These are phyloP conservation scores for Wickerhamiella brachini DNA, from an alignment of 805 yeast genomes.

Conservation along the genomic window DNA sequence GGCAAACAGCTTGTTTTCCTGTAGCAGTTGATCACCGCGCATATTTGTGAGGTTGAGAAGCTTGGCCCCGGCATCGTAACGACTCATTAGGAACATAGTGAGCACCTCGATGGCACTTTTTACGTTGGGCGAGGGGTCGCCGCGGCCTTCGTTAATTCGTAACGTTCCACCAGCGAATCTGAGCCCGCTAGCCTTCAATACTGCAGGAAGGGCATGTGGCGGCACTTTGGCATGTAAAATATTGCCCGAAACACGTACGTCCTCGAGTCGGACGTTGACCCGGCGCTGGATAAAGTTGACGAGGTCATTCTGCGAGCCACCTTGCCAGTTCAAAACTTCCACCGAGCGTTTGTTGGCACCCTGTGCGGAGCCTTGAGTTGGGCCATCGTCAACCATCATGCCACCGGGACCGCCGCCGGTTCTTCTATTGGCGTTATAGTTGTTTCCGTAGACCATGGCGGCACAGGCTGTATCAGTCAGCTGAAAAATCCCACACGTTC, in stretches of 20 bases:
- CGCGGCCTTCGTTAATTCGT: conserved; percentile 31
- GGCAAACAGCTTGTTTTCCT: conserved; percentile 49
- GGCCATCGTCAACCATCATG: conserved; percentile 22
- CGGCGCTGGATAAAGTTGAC: conserved; percentile 58
- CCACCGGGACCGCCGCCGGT: conserved; percentile 18
- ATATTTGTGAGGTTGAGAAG: conserved; percentile 59
- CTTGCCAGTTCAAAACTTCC: conserved; percentile 70
- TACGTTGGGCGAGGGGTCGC: conserved; percentile 7
- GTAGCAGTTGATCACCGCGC: conserved; percentile 47
- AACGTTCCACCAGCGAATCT: conserved; percentile 65
- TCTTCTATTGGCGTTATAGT: not conserved
- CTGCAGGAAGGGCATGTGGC: conserved; percentile 41
- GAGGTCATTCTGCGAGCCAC: conserved; percentile 57
- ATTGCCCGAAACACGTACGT: conserved; percentile 42
- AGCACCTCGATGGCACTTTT: conserved; percentile 46
- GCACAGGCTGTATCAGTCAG: not conserved
- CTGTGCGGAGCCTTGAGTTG: not conserved
- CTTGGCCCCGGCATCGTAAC: conserved; percentile 53
- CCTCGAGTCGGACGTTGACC: conserved; percentile 39
- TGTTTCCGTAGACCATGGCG: not conserved
- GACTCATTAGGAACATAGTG: conserved; percentile 41
- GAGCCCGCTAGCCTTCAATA: conserved; percentile 58
- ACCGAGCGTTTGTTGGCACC: conserved; percentile 29
- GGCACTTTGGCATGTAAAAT: conserved; percentile 47
- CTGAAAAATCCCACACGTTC: not conserved